Conservation (phyloP, 805 yeast genomes). For the Spathaspora arborariae region DNA sequence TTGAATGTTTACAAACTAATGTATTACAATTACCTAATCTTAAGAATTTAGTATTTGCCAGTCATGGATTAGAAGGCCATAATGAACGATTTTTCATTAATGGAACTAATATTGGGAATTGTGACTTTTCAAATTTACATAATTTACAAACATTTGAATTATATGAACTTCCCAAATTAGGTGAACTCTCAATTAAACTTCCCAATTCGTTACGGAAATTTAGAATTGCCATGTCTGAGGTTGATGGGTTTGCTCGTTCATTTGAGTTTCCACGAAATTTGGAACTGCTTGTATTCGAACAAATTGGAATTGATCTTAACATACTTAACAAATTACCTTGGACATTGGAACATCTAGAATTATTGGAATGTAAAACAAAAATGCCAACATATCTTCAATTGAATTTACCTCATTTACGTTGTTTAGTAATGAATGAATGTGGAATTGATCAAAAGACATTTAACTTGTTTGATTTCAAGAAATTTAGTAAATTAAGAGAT, state of each 20-base stretch:
- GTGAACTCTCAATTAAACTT: neutral
- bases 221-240: neutral
- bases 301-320: neutral
- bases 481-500: neutral
- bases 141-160: neutral
- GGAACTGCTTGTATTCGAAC: neutral
- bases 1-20: neutral
- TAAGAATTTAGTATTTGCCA: neutral
- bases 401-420: neutral
- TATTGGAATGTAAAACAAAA: neutral
- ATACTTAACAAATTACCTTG: neutral
- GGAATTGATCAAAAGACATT: neutral
- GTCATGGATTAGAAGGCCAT: neutral
- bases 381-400: neutral
- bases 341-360: neutral
- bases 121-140: neutral
- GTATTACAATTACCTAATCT: conserved; percentile 1
- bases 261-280: neutral
- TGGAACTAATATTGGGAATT: neutral
- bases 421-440: neutral
- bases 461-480: neutral
- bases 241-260: neutral
- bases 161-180: neutral
- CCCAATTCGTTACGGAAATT: neutral
- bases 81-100: neutral